These are phyloP conservation scores for Raphanus hybrid DNA, from an alignment of 441 rosid genomes.

Conservation along the genomic window DNA sequence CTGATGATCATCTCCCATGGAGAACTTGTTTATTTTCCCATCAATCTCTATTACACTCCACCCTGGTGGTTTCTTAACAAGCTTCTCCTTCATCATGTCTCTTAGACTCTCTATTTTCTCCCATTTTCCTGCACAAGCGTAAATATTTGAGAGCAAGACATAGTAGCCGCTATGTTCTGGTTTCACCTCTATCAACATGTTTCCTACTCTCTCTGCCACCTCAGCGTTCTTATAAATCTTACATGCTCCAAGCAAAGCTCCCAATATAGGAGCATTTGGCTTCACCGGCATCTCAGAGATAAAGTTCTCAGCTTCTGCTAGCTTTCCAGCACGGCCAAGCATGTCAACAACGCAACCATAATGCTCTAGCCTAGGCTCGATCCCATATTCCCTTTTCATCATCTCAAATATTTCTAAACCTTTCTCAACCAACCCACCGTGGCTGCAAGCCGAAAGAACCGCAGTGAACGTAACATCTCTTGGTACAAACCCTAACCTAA, in stretches of 20 bases:
- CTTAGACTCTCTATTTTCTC: slow-evolving; percentile 47
- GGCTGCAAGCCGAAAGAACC: slow-evolving; percentile 73
- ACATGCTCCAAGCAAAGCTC: slow-evolving; percentile 81
- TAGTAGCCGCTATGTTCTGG: slow-evolving; percentile 66
- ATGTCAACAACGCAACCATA: slow-evolving; percentile 79
- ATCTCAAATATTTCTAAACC: slow-evolving; percentile 59
- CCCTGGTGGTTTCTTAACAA: slow-evolving; percentile 52
- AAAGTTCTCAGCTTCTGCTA: slow-evolving; percentile 68
- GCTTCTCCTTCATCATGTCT: slow-evolving; percentile 57
- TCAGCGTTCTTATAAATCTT: slow-evolving; percentile 62
- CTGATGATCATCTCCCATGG: slow-evolving; percentile 48
- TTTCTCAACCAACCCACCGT: slow-evolving; percentile 64
- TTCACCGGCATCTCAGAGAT: slow-evolving; percentile 61
- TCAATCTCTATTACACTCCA: slow-evolving; percentile 56
- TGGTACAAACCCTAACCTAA: slow-evolving; percentile 51
- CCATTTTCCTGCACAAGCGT: slow-evolving; percentile 58
- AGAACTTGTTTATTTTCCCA: slow-evolving; percentile 53
- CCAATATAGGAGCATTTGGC: slow-evolving; percentile 71
- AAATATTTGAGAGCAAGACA: slow-evolving; percentile 59
- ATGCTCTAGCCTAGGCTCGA: slow-evolving; percentile 71
- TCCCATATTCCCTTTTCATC: slow-evolving; percentile 49
- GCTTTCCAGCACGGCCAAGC: slow-evolving; percentile 75
- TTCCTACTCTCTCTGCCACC: slow-evolving; percentile 68
- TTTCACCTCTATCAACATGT: slow-evolving; percentile 47
- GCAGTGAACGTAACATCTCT: slow-evolving; percentile 68